These are phyloP conservation scores for Nitzschia putrida DNA, from an alignment of 108 stramenopile species.

Conservation along the genomic window DNA sequence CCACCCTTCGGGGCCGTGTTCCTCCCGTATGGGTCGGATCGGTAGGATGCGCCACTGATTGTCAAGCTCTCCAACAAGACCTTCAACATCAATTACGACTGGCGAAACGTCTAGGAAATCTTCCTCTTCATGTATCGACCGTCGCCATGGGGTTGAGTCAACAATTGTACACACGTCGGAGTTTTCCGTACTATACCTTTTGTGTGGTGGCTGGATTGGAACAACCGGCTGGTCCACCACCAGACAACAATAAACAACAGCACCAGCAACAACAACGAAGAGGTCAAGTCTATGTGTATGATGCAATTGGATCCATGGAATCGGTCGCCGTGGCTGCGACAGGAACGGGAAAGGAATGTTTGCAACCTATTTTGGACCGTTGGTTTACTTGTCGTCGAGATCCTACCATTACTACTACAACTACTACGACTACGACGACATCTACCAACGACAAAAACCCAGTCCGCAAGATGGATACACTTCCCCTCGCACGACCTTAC, in stretches of 20 bases:
- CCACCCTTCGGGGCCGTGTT: not conserved
- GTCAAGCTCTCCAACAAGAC: constrained; percentile 63
- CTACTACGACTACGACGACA: not conserved
- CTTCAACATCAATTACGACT: constrained; percentile 64
- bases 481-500: constrained; percentile 15
- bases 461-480: too few relatives aligned
- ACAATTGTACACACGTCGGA: constrained; percentile 66
- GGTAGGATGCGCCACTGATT: constrained; percentile 79
- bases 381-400: constrained; percentile 42
- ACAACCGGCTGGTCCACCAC: not conserved
- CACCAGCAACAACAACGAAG: constrained; percentile 24
- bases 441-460: constrained; percentile 9
- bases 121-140: constrained; percentile 56
- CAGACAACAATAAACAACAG: too few relatives aligned
- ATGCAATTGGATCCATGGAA: constrained; percentile 88
- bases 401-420: not conserved
- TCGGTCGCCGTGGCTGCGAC: constrained; percentile 76
- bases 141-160: constrained; percentile 47
- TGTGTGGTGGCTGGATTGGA: constrained; percentile 74
- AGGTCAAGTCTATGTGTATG: constrained; percentile 73
- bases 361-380: constrained; percentile 85
- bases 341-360: constrained; percentile 74
- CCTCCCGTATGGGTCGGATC: constrained; percentile 64
- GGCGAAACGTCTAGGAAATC: constrained; percentile 28
- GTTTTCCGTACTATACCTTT: constrained; percentile 84